Evolutionary conservation across 148 eudicot species (phyloP), one percentile per base, ranked within the genome.

Genomic region (Tetragonia tetragonoides): DNA sequence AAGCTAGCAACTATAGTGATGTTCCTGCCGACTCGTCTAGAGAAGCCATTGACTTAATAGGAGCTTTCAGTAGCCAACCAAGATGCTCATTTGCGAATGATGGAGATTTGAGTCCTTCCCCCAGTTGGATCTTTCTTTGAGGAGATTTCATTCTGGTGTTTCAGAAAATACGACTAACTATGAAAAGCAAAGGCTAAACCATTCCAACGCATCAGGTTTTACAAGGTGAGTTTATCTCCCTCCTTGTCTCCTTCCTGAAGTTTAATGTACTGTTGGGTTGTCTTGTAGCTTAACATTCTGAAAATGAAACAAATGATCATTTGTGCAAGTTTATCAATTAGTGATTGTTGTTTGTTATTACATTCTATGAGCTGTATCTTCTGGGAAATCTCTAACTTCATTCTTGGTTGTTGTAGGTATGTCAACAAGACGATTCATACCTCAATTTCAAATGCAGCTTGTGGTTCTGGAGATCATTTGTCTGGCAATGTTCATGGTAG

Each of bases 131-230:
- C 99, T 95, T 49, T 86, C 97, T 28, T 78, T 93, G 87, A 90
- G 83, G 79, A 86, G 97, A 75, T 80, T 89, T 75, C 81, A 81
- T 81, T 88, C 85, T 18, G 80, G 83, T 73, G 83, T 81, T 53
- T 75, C 83, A 3, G 84, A 81, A 42, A 88, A 82, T 82, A 88
- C 86, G 74, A 78, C 67, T 23, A 72, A 51, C 77, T 85, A 84
- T 72, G 91, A 82, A 64, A 83, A 84, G 74, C 90, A 77, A 41
- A 67, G 66, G 24, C 81, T 93, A 78, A 87, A 85, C 78, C 99
- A 88, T 77, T 95, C 99, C 20, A 92, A 87, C 72, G 92, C 87
- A 70, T 95, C 99, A 14, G 90, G 93, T 66, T 95, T 95, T 75
- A 88, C 96, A 7, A 81, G 94, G 97, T 95, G 70, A 85, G 89